Conservation (phyloP, 179 eudicot genomes). For the Gypsophila paniculata region DNA sequence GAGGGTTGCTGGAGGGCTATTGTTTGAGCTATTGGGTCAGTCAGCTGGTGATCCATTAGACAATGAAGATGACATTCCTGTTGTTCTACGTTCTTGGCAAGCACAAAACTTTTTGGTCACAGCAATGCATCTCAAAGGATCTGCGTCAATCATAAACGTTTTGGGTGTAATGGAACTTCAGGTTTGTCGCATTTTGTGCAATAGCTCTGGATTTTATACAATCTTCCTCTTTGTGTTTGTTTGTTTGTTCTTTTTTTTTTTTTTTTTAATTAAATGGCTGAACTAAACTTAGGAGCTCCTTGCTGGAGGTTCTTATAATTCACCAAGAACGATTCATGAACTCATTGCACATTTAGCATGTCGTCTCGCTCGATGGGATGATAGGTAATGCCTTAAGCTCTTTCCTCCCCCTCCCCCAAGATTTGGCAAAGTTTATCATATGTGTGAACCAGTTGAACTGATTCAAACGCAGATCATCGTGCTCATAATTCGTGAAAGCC, state of each 20-base stretch:
- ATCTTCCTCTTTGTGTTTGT: background rate
- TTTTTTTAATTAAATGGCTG: background rate
- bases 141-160: slow-evolving; percentile 61
- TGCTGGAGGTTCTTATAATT: slow-evolving; percentile 68
- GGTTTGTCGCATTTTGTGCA: slow-evolving; percentile 31
- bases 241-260: too few relatives aligned
- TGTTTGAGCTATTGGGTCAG: slow-evolving; percentile 93
- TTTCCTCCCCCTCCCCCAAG: background rate
- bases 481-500: too few relatives aligned
- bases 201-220: background rate
- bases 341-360: slow-evolving; percentile 73
- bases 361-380: slow-evolving; percentile 97
- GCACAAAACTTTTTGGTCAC: slow-evolving; percentile 80
- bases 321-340: slow-evolving; percentile 70
- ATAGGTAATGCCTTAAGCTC: slow-evolving; percentile 43
- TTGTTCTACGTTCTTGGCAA: slow-evolving; percentile 95
- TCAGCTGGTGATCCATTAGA: slow-evolving; percentile 80
- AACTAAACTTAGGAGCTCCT: slow-evolving; percentile 56
- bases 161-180: slow-evolving; percentile 88
- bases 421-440: background rate
- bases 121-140: slow-evolving; percentile 79
- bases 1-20: slow-evolving; percentile 84
- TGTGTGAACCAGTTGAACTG: background rate
- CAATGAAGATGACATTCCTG: slow-evolving; percentile 78
- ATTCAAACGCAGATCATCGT: background rate